Base-by-base conservation (phyloP, 371 early-diverging fungal genomes). In the Modicella reniformis region DNA sequence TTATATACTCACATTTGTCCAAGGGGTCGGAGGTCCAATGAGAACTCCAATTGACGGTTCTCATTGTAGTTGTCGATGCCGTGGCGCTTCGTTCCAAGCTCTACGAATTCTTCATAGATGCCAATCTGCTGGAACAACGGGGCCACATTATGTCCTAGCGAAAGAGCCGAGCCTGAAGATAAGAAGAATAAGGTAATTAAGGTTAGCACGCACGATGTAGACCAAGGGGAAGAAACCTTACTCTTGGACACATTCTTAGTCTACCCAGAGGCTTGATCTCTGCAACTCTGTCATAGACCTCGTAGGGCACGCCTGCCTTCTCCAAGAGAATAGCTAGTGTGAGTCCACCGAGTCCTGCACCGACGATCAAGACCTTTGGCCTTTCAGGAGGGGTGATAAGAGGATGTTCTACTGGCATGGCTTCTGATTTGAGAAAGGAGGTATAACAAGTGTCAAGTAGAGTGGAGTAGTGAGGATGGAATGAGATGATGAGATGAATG, bases 41-140 rank as follows among this genome's bases (percentile, higher is more conserved):
- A 44, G 25, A 67, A 67, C 6, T 23, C 44, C 2, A 44, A 10
- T 28, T 67, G 32, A 0, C 68, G 61, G 15, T 55, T 17, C 26
- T 67, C 68, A 41, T 60, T 56, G 37, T 53, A 67, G 23, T 40
- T 44, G 8, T 55, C 56, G 34, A 67, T 56, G 21, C 47, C 52
- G 26, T 32, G 2, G 10, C 47, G 37, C 28, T 26, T 15, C 52
- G 60, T 67, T 2, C 55, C 40, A 10, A 54, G 30, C 15, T n/a
- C 8, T 19, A 61, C 21, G 41, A 60, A 61, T 32, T 71, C 65
- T 8, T 71, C 72, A 34, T 60, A 71, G 21, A 71, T 60, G 0
- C 72, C 72, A n/a, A 65, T 64, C 41, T 71, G 72, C 12, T 50
- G 25, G 44, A 71, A 71, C 47, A 71, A 21, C 15, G 72, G 60